phyloP scores from a whole-genome alignment of 2,329 filamentous ascomycete species.

The Pseudogymnoascus sp. region DNA sequence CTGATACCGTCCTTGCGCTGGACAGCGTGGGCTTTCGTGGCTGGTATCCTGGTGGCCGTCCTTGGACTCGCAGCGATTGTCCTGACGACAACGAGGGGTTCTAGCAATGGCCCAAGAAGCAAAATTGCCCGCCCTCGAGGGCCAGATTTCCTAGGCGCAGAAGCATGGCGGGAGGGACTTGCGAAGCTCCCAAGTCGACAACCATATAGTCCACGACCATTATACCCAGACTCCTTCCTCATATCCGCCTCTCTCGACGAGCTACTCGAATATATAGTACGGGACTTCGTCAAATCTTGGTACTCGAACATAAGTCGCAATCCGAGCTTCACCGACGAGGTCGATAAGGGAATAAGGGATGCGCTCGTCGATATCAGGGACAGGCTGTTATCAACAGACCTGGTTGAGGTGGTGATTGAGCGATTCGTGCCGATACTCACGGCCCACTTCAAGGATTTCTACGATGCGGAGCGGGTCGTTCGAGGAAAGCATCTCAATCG shows the following conservation, averaged over 20 bases:
- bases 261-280: constrained; percentile 64
- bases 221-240: constrained; percentile 67
- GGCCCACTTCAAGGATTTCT: constrained; percentile 80
- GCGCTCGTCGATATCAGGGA: constrained; percentile 65
- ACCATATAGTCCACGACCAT: constrained; percentile 56
- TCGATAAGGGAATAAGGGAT: constrained; percentile 69
- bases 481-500: constrained; percentile 81
- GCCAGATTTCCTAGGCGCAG: constrained; percentile 51
- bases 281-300: constrained; percentile 85
- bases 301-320: constrained; percentile 78
- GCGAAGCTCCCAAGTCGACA: constrained; percentile 56
- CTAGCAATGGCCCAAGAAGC: constrained; percentile 32
- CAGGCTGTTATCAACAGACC: constrained; percentile 64
- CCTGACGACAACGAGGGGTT: constrained; percentile 51
- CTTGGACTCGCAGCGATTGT: constrained; percentile 49
- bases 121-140: constrained; percentile 35
- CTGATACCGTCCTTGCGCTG: constrained; percentile 79
- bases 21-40: constrained; percentile 73
- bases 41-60: constrained; percentile 52
- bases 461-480: constrained; percentile 79
- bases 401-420: constrained; percentile 75
- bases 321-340: constrained; percentile 72
- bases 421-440: constrained; percentile 83
- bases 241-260: constrained; percentile 75
- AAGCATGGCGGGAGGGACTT: constrained; percentile 63